A percentile compares a stretch with the other conserved stretches of the same genome.
phyloP scores from a whole-genome alignment of 371 early-diverging fungal species.

The Rhizopus stolonifer region DNA sequence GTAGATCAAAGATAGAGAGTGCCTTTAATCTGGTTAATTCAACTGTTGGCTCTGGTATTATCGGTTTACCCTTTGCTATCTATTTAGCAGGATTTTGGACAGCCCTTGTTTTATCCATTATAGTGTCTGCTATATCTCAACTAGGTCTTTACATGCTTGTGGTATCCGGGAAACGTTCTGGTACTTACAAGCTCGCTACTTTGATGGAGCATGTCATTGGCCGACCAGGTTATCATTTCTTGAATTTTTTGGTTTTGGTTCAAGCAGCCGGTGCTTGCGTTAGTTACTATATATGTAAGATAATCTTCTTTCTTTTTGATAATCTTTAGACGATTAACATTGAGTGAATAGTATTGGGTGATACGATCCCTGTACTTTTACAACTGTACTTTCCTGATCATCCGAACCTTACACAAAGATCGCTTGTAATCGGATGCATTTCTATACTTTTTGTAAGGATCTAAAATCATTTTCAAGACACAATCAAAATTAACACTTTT shows the following conservation, averaged over 20 bases:
- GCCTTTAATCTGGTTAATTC: slow-evolving; percentile 60
- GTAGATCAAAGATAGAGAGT: slow-evolving; percentile 35
- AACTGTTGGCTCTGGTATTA: slow-evolving; percentile 63
- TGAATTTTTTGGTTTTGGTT: slow-evolving; percentile 51
- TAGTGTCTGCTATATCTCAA: slow-evolving; percentile 47
- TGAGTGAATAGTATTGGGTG: slow-evolving; percentile 49
- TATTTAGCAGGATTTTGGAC: slow-evolving; percentile 53
- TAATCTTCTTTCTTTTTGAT: not conserved
- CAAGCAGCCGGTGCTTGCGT: slow-evolving; percentile 53
- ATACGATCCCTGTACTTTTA: slow-evolving; percentile 57
- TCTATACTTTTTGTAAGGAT: slow-evolving; percentile 42
- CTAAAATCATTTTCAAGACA: no score
- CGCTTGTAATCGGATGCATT: slow-evolving; percentile 46
- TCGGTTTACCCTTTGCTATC: slow-evolving; percentile 58
- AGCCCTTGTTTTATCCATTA: slow-evolving; percentile 47
- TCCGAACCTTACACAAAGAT: slow-evolving; percentile 30
- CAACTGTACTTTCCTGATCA: slow-evolving; percentile 39
- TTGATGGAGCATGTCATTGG: slow-evolving; percentile 58
- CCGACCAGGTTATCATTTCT: slow-evolving; percentile 42
- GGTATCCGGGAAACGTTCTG: slow-evolving; percentile 43
- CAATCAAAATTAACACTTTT: not conserved
- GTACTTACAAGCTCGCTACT: slow-evolving; percentile 48
- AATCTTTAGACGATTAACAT: not conserved
- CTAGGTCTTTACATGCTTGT: slow-evolving; percentile 49
- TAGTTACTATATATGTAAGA: slow-evolving; percentile 54